These are phyloP conservation scores for Aegilops tauschii DNA, from an alignment of 176 grass and related monocot species.

Conservation along the genomic window DNA sequence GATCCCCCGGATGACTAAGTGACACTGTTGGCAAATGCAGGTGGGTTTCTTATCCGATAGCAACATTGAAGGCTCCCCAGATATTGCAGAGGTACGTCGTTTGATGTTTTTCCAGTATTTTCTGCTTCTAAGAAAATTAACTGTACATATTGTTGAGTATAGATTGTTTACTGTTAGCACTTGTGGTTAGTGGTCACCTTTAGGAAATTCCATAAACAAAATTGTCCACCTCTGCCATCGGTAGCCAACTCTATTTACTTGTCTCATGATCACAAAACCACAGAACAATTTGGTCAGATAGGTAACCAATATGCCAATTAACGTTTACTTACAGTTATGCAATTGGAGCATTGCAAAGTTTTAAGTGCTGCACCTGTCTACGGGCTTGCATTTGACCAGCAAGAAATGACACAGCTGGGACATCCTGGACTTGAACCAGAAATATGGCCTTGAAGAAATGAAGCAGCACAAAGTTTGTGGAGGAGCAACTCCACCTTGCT, in stretches of 20 bases:
- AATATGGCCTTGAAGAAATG: not conserved
- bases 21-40: constrained; percentile 49
- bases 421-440: constrained; percentile 1
- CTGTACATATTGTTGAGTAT: not conserved
- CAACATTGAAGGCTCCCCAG: constrained; percentile 53
- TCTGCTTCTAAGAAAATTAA: constrained; percentile 16
- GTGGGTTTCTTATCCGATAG: constrained; percentile 79
- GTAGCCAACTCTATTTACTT: constrained; percentile 8
- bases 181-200: not conserved
- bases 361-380: not conserved
- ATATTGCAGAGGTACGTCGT: constrained; percentile 86
- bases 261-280: not conserved
- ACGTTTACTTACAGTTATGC: not conserved
- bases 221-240: not conserved
- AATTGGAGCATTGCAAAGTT: not conserved
- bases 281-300: constrained; percentile 2
- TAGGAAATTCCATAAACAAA: not conserved
- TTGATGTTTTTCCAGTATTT: constrained; percentile 2
- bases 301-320: constrained; percentile 1
- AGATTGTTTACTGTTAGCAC: not conserved
- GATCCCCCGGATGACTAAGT: constrained; percentile 28
- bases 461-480: too few species aligned
- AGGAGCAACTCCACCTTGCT: too few species aligned
- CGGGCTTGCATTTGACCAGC: not conserved
- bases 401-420: not conserved